Percentiles rank a stretch among this genome's conserved stretches.
Conservation (phyloP, 306 rosid species). For the Alnus glutinosa region DNA sequence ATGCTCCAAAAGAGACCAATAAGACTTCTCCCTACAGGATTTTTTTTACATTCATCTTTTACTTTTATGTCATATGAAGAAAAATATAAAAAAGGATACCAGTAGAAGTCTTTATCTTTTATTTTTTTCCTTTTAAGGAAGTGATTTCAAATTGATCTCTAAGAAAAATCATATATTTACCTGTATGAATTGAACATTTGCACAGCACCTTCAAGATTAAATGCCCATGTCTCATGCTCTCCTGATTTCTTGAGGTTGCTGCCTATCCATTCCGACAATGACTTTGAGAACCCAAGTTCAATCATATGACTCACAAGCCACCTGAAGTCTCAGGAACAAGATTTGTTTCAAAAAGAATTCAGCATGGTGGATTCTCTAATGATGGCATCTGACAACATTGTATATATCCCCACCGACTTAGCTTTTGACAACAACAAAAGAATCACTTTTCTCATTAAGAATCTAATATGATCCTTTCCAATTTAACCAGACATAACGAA, state of each 20-base stretch:
- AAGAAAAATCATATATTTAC: slow-evolving; percentile 34
- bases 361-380: background rate
- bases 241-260: slow-evolving; percentile 81
- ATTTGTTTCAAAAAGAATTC: background rate
- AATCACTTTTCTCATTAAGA: no score
- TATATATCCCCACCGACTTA: background rate
- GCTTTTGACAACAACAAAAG: background rate
- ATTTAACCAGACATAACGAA: no score
- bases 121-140: background rate
- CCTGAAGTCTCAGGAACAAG: slow-evolving; percentile 46
- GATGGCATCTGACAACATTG: background rate
- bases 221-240: slow-evolving; percentile 79
- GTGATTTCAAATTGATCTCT: background rate
- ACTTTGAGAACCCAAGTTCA: slow-evolving; percentile 82
- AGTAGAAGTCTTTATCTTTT: background rate
- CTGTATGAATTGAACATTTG: slow-evolving; percentile 87
- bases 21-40: slow-evolving; percentile 63
- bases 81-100: slow-evolving; percentile 2
- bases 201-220: slow-evolving; percentile 75
- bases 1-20: slow-evolving; percentile 73
- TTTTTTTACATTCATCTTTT: slow-evolving; percentile 11
- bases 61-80: background rate
- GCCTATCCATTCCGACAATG: slow-evolving; percentile 91
- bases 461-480: no score
- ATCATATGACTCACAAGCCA: slow-evolving; percentile 91